A percentile compares a stretch with the other conserved stretches of the same genome.
These are phyloP conservation scores for Zygotorulaspora chibaensis DNA, from an alignment of 805 yeast species.

Conservation along the genomic window DNA sequence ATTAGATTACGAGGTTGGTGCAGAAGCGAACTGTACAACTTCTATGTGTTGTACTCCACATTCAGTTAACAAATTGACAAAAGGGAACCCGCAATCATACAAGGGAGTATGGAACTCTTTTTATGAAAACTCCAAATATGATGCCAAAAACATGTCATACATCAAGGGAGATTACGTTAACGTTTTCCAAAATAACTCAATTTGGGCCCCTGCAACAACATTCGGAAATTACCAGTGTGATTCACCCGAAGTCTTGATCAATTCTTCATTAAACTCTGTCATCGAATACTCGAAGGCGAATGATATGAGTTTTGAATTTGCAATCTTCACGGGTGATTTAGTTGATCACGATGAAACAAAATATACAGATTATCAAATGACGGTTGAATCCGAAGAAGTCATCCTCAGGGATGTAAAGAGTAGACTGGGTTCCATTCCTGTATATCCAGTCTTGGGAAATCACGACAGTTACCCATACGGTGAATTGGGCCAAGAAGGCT, in stretches of 20 bases:
- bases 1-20: constrained; percentile 48
- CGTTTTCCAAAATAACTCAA: constrained; percentile 26
- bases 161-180: constrained; percentile 29
- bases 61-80: constrained; percentile 37
- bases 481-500: constrained; percentile 53
- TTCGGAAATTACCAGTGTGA: constrained; percentile 65
- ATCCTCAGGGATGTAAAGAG: constrained; percentile 51
- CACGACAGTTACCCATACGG: constrained; percentile 74
- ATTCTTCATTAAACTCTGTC: constrained; percentile 49
- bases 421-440: constrained; percentile 48
- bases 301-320: constrained; percentile 48
- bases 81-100: constrained; percentile 25
- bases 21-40: constrained; percentile 54
- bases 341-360: constrained; percentile 61
- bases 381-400: constrained; percentile 49
- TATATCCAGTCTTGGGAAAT: constrained; percentile 62
- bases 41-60: constrained; percentile 60
- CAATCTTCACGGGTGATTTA: constrained; percentile 69
- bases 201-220: constrained; percentile 51
- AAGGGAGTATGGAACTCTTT: constrained; percentile 23
- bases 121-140: constrained; percentile 33
- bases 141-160: constrained; percentile 27
- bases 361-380: constrained; percentile 44
- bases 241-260: constrained; percentile 58
- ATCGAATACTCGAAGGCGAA: constrained; percentile 33